Conservation (phyloP, 805 yeast species). For the Lipomyces yamanashiensis region DNA sequence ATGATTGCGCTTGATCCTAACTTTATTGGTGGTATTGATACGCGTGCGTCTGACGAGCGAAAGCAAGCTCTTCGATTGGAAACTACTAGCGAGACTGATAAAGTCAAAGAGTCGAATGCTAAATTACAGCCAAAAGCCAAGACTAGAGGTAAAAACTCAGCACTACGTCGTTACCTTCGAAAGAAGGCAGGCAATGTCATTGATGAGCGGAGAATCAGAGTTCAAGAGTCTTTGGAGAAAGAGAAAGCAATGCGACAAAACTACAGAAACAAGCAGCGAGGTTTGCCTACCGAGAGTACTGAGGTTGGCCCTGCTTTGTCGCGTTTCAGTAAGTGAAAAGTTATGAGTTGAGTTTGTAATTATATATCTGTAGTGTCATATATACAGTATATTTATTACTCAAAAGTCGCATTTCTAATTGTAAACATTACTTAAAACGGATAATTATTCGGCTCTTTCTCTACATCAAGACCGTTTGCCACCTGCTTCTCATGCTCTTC, state of each 20-base stretch:
- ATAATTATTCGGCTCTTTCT: constrained; percentile 26
- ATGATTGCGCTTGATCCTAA: constrained; percentile 90
- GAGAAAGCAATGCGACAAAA: constrained; percentile 74
- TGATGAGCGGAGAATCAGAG: constrained; percentile 79
- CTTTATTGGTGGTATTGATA: constrained; percentile 82
- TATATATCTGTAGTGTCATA: neutral
- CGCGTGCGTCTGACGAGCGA: constrained; percentile 65
- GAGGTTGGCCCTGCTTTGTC: constrained; percentile 36
- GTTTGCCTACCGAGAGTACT: constrained; percentile 24
- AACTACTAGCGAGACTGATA: constrained; percentile 45
- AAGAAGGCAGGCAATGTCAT: constrained; percentile 84
- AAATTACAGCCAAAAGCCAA: constrained; percentile 68
- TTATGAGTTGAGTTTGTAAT: neutral
- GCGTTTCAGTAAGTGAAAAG: constrained; percentile 23
- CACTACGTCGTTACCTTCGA: constrained; percentile 76
- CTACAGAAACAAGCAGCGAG: constrained; percentile 54
- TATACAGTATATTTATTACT: neutral
- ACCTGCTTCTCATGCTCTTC: constrained; percentile 35
- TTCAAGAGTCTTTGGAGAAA: constrained; percentile 70
- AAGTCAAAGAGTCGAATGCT: constrained; percentile 51
- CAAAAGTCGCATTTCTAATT: neutral
- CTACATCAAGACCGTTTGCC: constrained; percentile 23
- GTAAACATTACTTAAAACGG: constrained; percentile 27
- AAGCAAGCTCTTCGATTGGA: constrained; percentile 57
- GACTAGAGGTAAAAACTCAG: constrained; percentile 79